A percentile compares a stretch with the other conserved stretches of the same genome.
Evolutionary conservation across 805 yeast genomes (phyloP).

Genomic region (Lipomyces mesembrius): DNA sequence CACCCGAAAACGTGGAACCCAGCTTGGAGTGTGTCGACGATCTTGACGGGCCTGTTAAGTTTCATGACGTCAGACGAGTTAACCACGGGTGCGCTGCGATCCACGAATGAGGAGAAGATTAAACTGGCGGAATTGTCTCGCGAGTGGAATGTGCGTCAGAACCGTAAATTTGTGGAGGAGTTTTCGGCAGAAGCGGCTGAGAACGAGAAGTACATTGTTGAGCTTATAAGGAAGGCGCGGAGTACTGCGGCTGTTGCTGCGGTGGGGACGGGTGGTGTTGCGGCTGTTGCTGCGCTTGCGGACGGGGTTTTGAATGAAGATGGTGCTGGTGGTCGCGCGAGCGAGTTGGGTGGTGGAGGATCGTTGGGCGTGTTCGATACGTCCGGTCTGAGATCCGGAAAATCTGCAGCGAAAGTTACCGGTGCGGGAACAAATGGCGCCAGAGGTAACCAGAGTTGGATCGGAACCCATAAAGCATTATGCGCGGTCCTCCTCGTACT

Average conservation of each 20-base stretch:
- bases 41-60: conserved; percentile 81
- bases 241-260: conserved; percentile 23
- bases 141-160: conserved; percentile 68
- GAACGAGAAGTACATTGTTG: conserved; percentile 48
- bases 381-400: conserved; percentile 10
- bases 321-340: neutral
- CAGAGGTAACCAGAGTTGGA: conserved; percentile 17
- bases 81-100: conserved; percentile 79
- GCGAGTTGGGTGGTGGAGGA: neutral
- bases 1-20: conserved; percentile 98
- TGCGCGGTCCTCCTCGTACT: conserved; percentile 20
- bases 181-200: conserved; percentile 69
- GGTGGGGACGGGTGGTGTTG: neutral
- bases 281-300: conserved; percentile 5
- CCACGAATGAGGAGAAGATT: conserved; percentile 64
- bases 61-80: conserved; percentile 89
- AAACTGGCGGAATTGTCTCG: conserved; percentile 63
- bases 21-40: conserved; percentile 91
- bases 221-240: conserved; percentile 12
- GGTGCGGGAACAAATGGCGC: neutral
- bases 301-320: neutral
- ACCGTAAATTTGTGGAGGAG: conserved; percentile 60
- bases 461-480: conserved; percentile 22
- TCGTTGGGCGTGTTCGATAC: conserved; percentile 15
- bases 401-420: neutral